Evolutionary conservation across 345 rosid genomes (phyloP).

Genomic region (Lumnitzera littorea): DNA sequence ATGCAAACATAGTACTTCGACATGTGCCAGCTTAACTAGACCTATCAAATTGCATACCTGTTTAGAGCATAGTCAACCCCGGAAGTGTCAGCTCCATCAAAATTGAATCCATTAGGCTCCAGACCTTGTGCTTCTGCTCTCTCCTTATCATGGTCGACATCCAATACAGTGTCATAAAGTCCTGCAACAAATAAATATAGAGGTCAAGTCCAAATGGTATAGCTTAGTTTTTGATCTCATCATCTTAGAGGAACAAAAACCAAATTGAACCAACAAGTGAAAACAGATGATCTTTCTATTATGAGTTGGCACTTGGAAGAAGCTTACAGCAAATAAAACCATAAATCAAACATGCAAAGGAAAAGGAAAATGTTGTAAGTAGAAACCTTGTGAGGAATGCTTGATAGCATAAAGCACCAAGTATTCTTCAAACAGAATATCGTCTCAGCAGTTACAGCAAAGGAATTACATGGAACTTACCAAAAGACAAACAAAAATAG

Average conservation of each 20-base stretch:
- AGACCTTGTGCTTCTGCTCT: constrained; percentile 73
- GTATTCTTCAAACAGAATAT: no score
- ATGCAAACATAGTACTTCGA: not conserved
- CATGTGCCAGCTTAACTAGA: not conserved
- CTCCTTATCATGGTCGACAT: constrained; percentile 80
- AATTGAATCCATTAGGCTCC: constrained; percentile 89
- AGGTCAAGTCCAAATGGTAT: constrained; percentile 1
- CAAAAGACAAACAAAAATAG: not conserved
- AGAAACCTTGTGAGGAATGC: not conserved
- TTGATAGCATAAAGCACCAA: not conserved
- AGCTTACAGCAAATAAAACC: no score
- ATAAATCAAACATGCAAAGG: no score
- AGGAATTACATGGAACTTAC: no score
- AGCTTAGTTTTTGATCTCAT: not conserved
- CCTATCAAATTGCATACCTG: constrained; percentile 34
- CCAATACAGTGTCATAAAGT: constrained; percentile 86
- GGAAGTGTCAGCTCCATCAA: constrained; percentile 77
- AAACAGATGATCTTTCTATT: no score
- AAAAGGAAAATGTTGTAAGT: not conserved
- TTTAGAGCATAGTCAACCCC: constrained; percentile 84
- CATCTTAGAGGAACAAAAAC: no score
- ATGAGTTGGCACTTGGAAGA: no score
- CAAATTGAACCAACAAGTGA: no score
- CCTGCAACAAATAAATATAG: constrained; percentile 33
- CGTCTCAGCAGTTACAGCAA: no score